Evolutionary conservation across 139 green algal genomes (phyloP), one percentile per base, ranked within the genome.

Genomic region (Coelastrella sp.): DNA sequence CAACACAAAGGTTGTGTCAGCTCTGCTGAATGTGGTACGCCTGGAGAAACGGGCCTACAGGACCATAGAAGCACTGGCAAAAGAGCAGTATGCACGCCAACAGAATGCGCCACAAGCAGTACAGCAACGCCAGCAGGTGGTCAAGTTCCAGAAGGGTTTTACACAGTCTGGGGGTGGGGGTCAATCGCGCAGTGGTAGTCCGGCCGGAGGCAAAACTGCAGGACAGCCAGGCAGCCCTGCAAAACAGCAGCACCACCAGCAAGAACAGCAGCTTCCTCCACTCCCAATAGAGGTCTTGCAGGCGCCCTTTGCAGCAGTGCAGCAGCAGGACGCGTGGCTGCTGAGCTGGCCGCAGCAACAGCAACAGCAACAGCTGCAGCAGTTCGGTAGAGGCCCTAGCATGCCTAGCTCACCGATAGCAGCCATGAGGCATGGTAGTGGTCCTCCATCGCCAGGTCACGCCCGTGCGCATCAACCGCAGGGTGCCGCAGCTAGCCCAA

Each of bases 51-150:
- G 66, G 54, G 83, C 83, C 17, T 80, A 79, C 19, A 57, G 74
- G 14, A 13, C 54, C 4, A 32, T 88, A 32, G 22, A 58, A 19
- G 22, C 65, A 11, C 7, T 80, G 11, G 85, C 73, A 19, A 80
- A 19, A 60, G 47, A 80, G 47, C 57, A 54, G 32, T 47, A 47
- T 47, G 32, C 32, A 47, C 32, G 32, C 11, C 14, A 71, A 13
- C 61, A 71, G 0, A 71, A 13, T 71, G 10, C 20, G 74, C 68
- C 71, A 83, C 19, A 16, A 71, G 54, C 54, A 81, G 71, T 77
- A 5, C 73, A 83, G 73, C 14, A 90, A 71, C 16, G 74, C 32
- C 85, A 90, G 85, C 71, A 90, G 68, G 71, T 58, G 17, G 60
- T 74, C 6, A 59, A 61, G 23, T 47, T 78, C 23, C 83, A 80